Percentiles rank a stretch among this genome's conserved stretches.
Conservation (phyloP, 768 basidiomycete species). For the Tremella fuciformis region DNA sequence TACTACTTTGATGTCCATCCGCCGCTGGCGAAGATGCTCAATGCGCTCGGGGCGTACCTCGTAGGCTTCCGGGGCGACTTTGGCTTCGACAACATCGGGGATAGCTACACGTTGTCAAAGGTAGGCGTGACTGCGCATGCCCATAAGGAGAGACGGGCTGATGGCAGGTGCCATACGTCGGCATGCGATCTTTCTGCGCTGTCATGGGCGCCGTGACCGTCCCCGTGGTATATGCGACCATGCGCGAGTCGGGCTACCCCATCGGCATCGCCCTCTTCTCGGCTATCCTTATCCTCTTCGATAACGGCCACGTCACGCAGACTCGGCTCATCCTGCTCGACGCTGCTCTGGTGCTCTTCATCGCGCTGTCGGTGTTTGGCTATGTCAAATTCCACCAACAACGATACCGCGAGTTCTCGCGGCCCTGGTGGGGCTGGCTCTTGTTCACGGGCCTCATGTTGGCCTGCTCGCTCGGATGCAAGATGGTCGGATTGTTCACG, state of each 20-base stretch:
- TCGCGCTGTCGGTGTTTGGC: constrained; percentile 85
- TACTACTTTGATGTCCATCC: constrained; percentile 99
- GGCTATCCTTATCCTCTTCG: constrained; percentile 78
- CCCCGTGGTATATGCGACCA: constrained; percentile 88
- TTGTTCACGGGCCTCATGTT: constrained; percentile 84
- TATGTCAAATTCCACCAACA: constrained; percentile 94
- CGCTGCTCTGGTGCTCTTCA: constrained; percentile 90
- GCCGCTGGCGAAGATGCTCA: constrained; percentile 90
- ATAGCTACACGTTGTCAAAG: constrained; percentile 77
- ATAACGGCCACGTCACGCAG: constrained; percentile 93
- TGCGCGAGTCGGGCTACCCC: constrained; percentile 97
- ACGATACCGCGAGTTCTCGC: constrained; percentile 84
- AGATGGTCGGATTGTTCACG: constrained; percentile 93
- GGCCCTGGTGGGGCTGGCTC: constrained; percentile 94
- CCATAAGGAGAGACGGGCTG: neutral
- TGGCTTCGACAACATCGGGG: constrained; percentile 91
- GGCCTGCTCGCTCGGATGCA: constrained; percentile 94
- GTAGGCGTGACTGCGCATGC: constrained; percentile 48
- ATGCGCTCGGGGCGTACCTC: constrained; percentile 91
- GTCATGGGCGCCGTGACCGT: constrained; percentile 85
- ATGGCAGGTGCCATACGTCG: constrained; percentile 72
- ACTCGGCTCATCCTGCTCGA: constrained; percentile 96
- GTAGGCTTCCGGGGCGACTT: constrained; percentile 94
- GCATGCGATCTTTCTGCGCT: constrained; percentile 88
- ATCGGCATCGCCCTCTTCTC: constrained; percentile 87